A percentile compares a stretch with the other conserved stretches of the same genome.
These are phyloP conservation scores for Crithidia bombi DNA, from an alignment of 208 protist species.

Conservation along the genomic window DNA sequence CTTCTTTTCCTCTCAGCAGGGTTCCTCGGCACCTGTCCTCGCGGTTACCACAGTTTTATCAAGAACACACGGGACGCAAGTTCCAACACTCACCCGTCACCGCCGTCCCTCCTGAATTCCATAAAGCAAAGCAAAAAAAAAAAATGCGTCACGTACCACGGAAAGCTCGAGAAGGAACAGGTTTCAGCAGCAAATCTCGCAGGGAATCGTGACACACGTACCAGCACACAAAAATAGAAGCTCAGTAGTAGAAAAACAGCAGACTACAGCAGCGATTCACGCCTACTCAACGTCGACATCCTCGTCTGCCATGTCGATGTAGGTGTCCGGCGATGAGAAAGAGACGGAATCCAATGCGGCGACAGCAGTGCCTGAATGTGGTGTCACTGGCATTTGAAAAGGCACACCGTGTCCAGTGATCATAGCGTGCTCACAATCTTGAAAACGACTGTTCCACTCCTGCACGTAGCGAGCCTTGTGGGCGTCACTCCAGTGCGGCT, in stretches of 20 bases:
- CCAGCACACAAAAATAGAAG: conserved; percentile 3
- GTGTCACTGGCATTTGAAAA: neutral
- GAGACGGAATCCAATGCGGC: neutral
- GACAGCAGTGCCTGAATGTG: neutral
- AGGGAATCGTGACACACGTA: conserved; percentile 1
- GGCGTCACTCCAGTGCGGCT: conserved; percentile 22
- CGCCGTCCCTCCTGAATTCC: too few species aligned
- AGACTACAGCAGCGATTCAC: neutral
- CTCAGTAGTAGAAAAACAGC: neutral
- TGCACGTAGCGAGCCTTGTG: conserved; percentile 24
- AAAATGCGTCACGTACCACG: too few species aligned
- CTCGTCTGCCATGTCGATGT: conserved; percentile 22
- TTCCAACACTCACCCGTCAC: too few species aligned
- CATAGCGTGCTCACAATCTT: conserved; percentile 3
- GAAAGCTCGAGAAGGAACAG: too few species aligned
- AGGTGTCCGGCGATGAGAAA: neutral
- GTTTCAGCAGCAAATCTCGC: too few species aligned
- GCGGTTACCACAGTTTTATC: too few species aligned
- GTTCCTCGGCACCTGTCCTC: too few species aligned
- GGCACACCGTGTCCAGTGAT: neutral
- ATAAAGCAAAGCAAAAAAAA: too few species aligned
- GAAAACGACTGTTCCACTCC: conserved; percentile 25
- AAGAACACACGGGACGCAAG: too few species aligned
- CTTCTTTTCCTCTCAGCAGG: too few species aligned
- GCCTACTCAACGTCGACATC: conserved; percentile 15